Percentiles rank a stretch among this genome's conserved stretches.
phyloP scores from a whole-genome alignment of 78 protist genomes.

The Isochrysis galbana region DNA sequence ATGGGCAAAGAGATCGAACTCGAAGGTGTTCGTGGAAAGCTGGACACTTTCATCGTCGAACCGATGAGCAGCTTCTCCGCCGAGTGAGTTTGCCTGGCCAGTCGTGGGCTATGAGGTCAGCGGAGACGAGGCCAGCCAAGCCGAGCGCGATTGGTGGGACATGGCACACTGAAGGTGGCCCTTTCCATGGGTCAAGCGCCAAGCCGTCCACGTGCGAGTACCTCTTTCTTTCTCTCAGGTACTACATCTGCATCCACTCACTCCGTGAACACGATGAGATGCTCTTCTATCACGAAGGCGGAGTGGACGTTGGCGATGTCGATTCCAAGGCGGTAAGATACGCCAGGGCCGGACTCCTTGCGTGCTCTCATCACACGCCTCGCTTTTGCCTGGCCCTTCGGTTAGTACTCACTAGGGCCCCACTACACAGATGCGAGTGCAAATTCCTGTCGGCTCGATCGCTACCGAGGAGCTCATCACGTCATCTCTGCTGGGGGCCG shows the following conservation, averaged over 20 bases:
- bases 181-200: too few relatives aligned
- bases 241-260: conserved; percentile 77
- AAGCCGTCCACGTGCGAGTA: conserved; percentile 68
- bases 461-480: not conserved
- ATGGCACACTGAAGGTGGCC: too few relatives aligned
- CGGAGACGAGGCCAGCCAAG: too few relatives aligned
- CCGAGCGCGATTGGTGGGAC: too few relatives aligned
- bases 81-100: too few relatives aligned
- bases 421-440: too few relatives aligned
- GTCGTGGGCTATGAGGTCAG: too few relatives aligned
- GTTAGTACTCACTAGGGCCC: too few relatives aligned
- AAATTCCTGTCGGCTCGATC: not conserved
- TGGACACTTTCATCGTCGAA: conserved; percentile 75
- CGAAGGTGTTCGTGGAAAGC: conserved; percentile 57
- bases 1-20: conserved; percentile 42
- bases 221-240: too few relatives aligned
- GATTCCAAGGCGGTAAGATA: conserved; percentile 38
- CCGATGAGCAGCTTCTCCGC: conserved; percentile 76
- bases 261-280: conserved; percentile 62
- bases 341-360: too few relatives aligned
- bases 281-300: conserved; percentile 74
- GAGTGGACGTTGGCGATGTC: conserved; percentile 77
- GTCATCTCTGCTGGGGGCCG: not conserved
- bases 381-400: too few relatives aligned
- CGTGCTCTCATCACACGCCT: too few relatives aligned